Evolutionary conservation across 2,329 filamentous ascomycete genomes (phyloP).

Genomic region (Fusarium clavum): DNA sequence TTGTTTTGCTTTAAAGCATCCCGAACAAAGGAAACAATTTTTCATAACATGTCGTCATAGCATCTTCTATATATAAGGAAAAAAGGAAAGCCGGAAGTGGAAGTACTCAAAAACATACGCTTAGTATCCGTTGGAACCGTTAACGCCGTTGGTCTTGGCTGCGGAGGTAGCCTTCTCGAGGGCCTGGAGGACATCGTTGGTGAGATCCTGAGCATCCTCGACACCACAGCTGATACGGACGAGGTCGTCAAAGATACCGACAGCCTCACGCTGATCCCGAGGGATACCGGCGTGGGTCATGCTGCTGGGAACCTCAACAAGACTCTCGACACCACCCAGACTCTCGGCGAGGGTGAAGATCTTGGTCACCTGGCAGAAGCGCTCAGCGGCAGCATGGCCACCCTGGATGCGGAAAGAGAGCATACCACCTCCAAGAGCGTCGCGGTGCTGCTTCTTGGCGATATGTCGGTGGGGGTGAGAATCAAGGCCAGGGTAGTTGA

Average conservation of each 20-base stretch:
- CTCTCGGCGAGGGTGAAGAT: slow-evolving; percentile 96
- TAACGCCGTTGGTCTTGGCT: slow-evolving; percentile 49
- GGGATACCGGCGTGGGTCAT: slow-evolving; percentile 99
- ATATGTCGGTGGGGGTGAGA: slow-evolving; percentile 89
- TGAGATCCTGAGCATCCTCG: slow-evolving; percentile 88
- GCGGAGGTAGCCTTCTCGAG: slow-evolving; percentile 76
- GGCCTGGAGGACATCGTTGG: slow-evolving; percentile 83
- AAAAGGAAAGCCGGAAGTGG: slow-evolving; percentile 5
- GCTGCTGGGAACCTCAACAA: slow-evolving; percentile 90
- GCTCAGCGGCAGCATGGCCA: slow-evolving; percentile 85
- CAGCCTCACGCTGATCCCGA: slow-evolving; percentile 86
- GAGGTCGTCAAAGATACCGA: slow-evolving; percentile 94
- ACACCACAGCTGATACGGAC: slow-evolving; percentile 94
- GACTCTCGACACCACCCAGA: slow-evolving; percentile 89
- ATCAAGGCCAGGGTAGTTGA: slow-evolving; percentile 94
- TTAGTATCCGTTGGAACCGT: slow-evolving; percentile 43
- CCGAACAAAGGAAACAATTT: slow-evolving; percentile 27
- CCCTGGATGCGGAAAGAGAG: slow-evolving; percentile 94
- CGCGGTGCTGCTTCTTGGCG: slow-evolving; percentile 89
- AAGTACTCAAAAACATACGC: slow-evolving; percentile 9
- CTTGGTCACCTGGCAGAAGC: slow-evolving; percentile 89
- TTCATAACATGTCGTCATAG: slow-evolving; percentile 38
- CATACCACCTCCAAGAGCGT: slow-evolving; percentile 97
- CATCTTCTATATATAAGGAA: slow-evolving; percentile 23
- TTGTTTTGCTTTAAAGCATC: slow-evolving; percentile 25